A percentile compares a stretch with the other conserved stretches of the same genome.
phyloP scores from a whole-genome alignment of 257 asterid species.

The Solanum dulcamara region DNA sequence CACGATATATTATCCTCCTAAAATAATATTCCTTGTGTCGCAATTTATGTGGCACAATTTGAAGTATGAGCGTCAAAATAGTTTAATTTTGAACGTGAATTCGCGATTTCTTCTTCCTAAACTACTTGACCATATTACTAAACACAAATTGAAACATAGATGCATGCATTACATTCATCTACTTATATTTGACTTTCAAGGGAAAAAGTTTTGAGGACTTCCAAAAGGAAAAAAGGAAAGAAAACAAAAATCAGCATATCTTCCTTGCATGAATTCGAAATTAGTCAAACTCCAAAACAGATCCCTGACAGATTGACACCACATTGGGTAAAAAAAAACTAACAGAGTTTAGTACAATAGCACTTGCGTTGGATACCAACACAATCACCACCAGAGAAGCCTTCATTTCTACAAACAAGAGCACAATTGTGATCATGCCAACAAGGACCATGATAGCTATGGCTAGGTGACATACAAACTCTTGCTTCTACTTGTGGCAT shows the following conservation, averaged over 20 bases:
- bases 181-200: too few relatives aligned
- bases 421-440: slow-evolving; percentile 27
- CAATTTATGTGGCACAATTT: too few relatives aligned
- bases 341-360: slow-evolving; percentile 38
- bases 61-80: too few relatives aligned
- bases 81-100: too few relatives aligned
- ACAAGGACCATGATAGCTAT: slow-evolving; percentile 25
- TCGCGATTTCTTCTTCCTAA: too few relatives aligned
- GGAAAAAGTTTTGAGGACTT: not conserved
- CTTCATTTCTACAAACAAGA: slow-evolving; percentile 38
- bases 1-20: too few relatives aligned
- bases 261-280: not conserved
- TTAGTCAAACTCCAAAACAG: not conserved
- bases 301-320: not conserved
- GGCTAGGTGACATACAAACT: slow-evolving; percentile 36
- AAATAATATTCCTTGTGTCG: too few relatives aligned
- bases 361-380: slow-evolving; percentile 27
- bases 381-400: slow-evolving; percentile 40
- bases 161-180: not conserved
- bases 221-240: not conserved
- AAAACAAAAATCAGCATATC: not conserved
- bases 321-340: not conserved
- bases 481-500: slow-evolving; percentile 30
- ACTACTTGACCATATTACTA: not conserved
- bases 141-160: not conserved